Evolutionary conservation across 2,329 filamentous ascomycete genomes (phyloP), one percentile per base, ranked within the genome.

Genomic region (Trichophaea hybrida): DNA sequence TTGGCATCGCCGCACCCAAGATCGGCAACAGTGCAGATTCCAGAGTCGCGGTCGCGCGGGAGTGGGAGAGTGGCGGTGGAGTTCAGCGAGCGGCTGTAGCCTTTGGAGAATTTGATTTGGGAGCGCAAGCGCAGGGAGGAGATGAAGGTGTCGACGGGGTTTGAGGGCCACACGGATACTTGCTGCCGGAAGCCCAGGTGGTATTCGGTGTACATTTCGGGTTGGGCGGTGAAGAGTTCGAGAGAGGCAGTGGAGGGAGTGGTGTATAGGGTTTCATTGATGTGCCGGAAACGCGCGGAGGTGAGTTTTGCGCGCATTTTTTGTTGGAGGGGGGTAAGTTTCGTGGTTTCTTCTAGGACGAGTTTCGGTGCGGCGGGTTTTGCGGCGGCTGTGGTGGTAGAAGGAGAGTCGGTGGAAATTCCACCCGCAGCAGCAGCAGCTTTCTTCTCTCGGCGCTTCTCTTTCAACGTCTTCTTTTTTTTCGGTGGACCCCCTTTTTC

Each of bases 181-280:
- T 98, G 93, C 57, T 90, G 86, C 1, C 90, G 85, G 78, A 98
- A 98, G 37, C 93, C 93, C 62, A 89, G 85, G 74, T 98, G 93
- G 73, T 98, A 98, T 74, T 97, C 90, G 67, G 82, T 79, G 74
- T 97, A 98, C 79, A 97, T 90, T 70, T 94, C 88, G 0, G 93
- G 93, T 54, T 87, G 88, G 37, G 85, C 77, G 55, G 81, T 77
- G 75, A 98, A 97, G 31, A 97, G 81, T 55, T 79, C 75, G 67
- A 93, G 82, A n/a, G 93, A 86, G 65, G 93, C 83, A 38, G 77
- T 76, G 0, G 93, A 98, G 0, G 90, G 87, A 6, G 84, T 87
- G 4, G 91, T 97, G 75, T 98, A 98, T 12, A 98, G 83, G 0
- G 88, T 91, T 75, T 98, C 86, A 73, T 98, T 98, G 63, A 98